Evolutionary conservation across 1,284 basidiomycete genomes (phyloP).

Genomic region (Trichosporon inkin): DNA sequence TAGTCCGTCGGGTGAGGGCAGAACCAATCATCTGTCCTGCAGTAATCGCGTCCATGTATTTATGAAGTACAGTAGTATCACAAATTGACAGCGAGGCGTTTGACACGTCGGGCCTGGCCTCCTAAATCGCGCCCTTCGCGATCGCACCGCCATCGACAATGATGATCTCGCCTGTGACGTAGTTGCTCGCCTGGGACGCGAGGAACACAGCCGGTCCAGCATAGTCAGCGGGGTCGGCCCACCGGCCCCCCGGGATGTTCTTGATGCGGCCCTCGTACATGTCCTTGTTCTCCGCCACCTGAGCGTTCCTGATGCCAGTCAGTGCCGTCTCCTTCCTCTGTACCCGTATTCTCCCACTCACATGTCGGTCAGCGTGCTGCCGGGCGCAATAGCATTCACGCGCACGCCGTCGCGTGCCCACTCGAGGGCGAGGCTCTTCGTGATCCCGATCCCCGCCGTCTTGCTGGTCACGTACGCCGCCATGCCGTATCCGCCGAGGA

Average conservation of each 20-base stretch:
- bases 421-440: constrained; percentile 68
- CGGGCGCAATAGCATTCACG: constrained; percentile 79
- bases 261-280: constrained; percentile 20
- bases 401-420: constrained; percentile 72
- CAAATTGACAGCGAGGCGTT: neutral
- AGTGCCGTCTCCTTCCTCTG: too few relatives aligned
- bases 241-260: constrained; percentile 74
- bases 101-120: too few relatives aligned
- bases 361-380: constrained; percentile 79
- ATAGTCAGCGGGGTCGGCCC: constrained; percentile 79
- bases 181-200: constrained; percentile 73
- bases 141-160: constrained; percentile 25
- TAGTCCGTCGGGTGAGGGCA: too few relatives aligned
- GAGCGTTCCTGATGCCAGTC: constrained; percentile 22
- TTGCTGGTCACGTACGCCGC: constrained; percentile 66
- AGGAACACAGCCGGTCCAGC: constrained; percentile 80
- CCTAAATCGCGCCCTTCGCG: neutral
- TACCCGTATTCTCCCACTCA: too few relatives aligned
- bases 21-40: too few relatives aligned
- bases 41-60: too few relatives aligned
- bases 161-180: constrained; percentile 71
- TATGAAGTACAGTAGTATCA: neutral
- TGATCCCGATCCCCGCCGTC: constrained; percentile 61
- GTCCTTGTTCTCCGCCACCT: constrained; percentile 19
- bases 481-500: constrained; percentile 53